A percentile compares a stretch with the other conserved stretches of the same genome.
These are phyloP conservation scores for Backusella psychrophila DNA, from an alignment of 192 early-diverging fungal species.

Conservation along the genomic window DNA sequence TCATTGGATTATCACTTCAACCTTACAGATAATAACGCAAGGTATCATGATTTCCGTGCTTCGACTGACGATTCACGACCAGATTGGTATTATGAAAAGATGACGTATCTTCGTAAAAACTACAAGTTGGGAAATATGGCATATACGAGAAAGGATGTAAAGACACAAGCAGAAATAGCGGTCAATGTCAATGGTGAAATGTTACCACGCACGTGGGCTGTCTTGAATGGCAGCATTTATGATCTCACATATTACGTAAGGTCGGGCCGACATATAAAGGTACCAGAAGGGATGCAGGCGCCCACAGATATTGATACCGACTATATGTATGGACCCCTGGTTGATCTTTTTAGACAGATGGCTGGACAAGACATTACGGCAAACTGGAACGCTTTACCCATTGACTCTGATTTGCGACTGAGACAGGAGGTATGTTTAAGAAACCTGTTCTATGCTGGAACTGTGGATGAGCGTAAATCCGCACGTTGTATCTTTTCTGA, in stretches of 20 bases:
- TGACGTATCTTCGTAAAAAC: constrained; percentile 56
- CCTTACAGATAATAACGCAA: constrained; percentile 45
- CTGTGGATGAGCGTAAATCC: constrained; percentile 81
- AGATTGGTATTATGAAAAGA: constrained; percentile 68
- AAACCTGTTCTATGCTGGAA: constrained; percentile 85
- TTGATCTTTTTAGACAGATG: constrained; percentile 62
- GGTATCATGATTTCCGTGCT: constrained; percentile 73
- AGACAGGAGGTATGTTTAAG: constrained; percentile 73
- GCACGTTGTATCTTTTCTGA: constrained; percentile 76
- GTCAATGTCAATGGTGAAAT: constrained; percentile 31
- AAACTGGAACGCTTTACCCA: constrained; percentile 55
- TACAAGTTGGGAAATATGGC: constrained; percentile 70
- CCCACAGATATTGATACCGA: constrained; percentile 41
- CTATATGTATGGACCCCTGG: constrained; percentile 59
- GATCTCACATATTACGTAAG: constrained; percentile 71
- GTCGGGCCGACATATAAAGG: constrained; percentile 41
- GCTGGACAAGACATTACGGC: constrained; percentile 64
- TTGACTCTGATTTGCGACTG: constrained; percentile 40
- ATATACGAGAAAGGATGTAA: constrained; percentile 53
- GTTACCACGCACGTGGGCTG: constrained; percentile 50
- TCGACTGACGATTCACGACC: constrained; percentile 58
- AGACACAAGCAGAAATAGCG: constrained; percentile 44
- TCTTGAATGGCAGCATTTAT: constrained; percentile 69
- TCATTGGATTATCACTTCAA: constrained; percentile 51
- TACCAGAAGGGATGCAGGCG: constrained; percentile 37